Percentiles rank a stretch among this genome's conserved stretches.
Conservation (phyloP, 2,329 filamentous ascomycete genomes). For the Celoporthe dispersa region DNA sequence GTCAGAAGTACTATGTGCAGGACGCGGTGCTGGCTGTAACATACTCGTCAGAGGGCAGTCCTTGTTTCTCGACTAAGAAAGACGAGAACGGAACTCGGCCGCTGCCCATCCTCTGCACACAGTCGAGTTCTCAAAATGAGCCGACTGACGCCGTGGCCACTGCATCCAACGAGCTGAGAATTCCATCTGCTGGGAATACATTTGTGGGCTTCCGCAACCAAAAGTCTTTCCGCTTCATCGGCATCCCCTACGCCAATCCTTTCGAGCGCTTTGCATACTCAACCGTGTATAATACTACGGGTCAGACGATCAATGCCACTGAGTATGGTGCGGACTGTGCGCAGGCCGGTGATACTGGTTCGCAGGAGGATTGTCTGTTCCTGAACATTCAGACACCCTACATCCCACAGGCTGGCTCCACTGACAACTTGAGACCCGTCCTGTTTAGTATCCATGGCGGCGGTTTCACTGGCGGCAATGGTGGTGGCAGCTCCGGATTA, state of each 20-base stretch:
- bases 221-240: conserved; percentile 47
- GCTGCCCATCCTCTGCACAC: conserved; percentile 56
- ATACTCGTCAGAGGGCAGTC: conserved; percentile 33
- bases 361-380: conserved; percentile 52
- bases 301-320: conserved; percentile 50
- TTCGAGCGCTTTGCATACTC: conserved; percentile 42
- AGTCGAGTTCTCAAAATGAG: conserved; percentile 42
- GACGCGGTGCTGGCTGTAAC: conserved; percentile 45
- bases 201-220: conserved; percentile 57
- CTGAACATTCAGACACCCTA: conserved; percentile 53
- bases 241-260: conserved; percentile 26
- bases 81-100: conserved; percentile 32
- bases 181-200: conserved; percentile 42
- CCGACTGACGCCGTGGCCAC: conserved; percentile 39
- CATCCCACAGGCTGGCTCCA: conserved; percentile 36
- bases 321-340: conserved; percentile 50
- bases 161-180: conserved; percentile 13
- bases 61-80: conserved; percentile 31
- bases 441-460: conserved; percentile 58
- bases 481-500: conserved; percentile 14
- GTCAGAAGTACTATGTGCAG: conserved; percentile 47
- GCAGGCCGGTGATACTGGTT: conserved; percentile 38
- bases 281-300: conserved; percentile 47
- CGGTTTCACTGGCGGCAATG: conserved; percentile 49
- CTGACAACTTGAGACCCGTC: conserved; percentile 49